Percentiles rank a stretch among this genome's conserved stretches.
Conservation (phyloP, 768 basidiomycete species). For the Nidularia sp. region DNA sequence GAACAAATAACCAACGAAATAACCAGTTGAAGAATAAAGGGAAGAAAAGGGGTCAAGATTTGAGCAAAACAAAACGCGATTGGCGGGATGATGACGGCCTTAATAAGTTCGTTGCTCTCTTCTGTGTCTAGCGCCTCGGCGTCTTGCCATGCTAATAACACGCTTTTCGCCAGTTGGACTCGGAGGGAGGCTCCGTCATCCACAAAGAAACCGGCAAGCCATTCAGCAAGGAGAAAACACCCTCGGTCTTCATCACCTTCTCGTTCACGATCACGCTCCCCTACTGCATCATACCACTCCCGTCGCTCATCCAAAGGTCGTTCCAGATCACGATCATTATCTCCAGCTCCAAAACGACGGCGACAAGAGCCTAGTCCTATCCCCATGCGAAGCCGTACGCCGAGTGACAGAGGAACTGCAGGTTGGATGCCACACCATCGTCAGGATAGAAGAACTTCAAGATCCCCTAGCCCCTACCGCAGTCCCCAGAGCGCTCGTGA, state of each 20-base stretch:
- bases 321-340: slow-evolving; percentile 57
- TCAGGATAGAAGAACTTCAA: slow-evolving; percentile 19
- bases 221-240: slow-evolving; percentile 41
- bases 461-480: slow-evolving; percentile 41
- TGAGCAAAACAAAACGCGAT: slow-evolving; percentile 39
- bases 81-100: slow-evolving; percentile 60
- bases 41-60: slow-evolving; percentile 26
- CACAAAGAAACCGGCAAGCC: slow-evolving; percentile 30
- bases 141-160: not conserved
- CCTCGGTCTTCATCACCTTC: slow-evolving; percentile 51
- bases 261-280: slow-evolving; percentile 59
- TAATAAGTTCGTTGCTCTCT: slow-evolving; percentile 59
- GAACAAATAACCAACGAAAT: slow-evolving; percentile 31
- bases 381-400: slow-evolving; percentile 41
- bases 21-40: slow-evolving; percentile 24
- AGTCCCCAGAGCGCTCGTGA: slow-evolving; percentile 27
- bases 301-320: slow-evolving; percentile 61
- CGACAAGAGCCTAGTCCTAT: slow-evolving; percentile 49
- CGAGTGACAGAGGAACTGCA: slow-evolving; percentile 39
- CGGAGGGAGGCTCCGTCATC: slow-evolving; percentile 46
- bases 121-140: slow-evolving; percentile 3
- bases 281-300: slow-evolving; percentile 62
- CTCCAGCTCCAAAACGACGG: slow-evolving; percentile 54
- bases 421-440: slow-evolving; percentile 21
- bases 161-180: slow-evolving; percentile 51